phyloP scores from a whole-genome alignment of 495 filamentous ascomycete species.

The Aspergillus cavernicola region DNA sequence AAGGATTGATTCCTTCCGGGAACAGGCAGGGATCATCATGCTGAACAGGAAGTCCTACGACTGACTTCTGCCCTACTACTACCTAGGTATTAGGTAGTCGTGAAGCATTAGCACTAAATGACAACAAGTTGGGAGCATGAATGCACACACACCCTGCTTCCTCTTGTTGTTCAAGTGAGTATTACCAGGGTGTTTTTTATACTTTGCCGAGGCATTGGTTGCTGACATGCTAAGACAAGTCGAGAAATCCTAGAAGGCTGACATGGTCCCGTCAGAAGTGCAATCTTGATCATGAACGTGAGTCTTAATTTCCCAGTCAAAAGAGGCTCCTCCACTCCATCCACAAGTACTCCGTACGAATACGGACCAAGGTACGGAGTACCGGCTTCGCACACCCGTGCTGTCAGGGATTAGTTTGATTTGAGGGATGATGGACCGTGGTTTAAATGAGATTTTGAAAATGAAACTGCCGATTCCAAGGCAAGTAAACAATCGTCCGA shows the following conservation, averaged over 20 bases:
- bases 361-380: not conserved
- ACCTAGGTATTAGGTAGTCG: not conserved
- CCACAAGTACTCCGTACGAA: not conserved
- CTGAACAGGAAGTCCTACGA: not conserved
- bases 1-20: constrained; percentile 7
- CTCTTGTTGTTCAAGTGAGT: not conserved
- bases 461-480: not conserved
- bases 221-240: not conserved
- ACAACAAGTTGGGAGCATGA: not conserved
- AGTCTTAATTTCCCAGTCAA: constrained; percentile 4
- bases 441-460: not conserved
- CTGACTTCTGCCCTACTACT: not conserved
- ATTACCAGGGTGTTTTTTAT: not conserved
- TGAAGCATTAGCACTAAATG: not conserved
- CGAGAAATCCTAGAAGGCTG: not conserved
- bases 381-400: not conserved
- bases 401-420: not conserved
- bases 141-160: not conserved
- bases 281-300: constrained; percentile 5
- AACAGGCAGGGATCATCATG: constrained; percentile 8
- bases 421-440: not conserved
- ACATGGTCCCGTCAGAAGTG: not conserved
- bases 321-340: not conserved
- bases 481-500: not conserved
- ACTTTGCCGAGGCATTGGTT: not conserved